These are phyloP conservation scores for Phaeophleospora eucalypticola DNA, from an alignment of 2,329 filamentous ascomycete species.

Conservation along the genomic window DNA sequence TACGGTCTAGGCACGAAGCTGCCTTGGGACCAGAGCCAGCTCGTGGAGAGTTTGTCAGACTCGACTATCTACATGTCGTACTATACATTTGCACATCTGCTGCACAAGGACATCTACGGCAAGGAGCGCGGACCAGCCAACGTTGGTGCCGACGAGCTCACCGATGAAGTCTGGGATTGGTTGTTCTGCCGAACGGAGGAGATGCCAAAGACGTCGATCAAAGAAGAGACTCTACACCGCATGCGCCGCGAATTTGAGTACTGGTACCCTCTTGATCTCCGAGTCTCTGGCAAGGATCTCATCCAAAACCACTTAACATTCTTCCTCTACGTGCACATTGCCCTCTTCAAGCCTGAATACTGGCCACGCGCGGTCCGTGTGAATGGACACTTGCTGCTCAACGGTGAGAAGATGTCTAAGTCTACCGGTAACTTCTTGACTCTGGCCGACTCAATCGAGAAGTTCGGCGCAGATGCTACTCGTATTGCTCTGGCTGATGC, in stretches of 20 bases:
- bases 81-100: conserved; percentile 55
- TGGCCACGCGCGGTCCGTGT: conserved; percentile 83
- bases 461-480: conserved; percentile 91
- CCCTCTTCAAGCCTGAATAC: conserved; percentile 80
- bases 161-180: conserved; percentile 94
- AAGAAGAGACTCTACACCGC: conserved; percentile 68
- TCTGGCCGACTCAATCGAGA: conserved; percentile 75
- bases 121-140: conserved; percentile 63
- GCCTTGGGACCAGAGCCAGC: conserved; percentile 85
- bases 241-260: conserved; percentile 94
- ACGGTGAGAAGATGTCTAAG: conserved; percentile 98
- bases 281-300: conserved; percentile 86
- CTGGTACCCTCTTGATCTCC: conserved; percentile 89
- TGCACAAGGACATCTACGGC: conserved; percentile 79
- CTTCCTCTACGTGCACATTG: conserved; percentile 89
- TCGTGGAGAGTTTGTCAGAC: conserved; percentile 89
- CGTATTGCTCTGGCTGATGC: conserved; percentile 90
- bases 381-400: conserved; percentile 90
- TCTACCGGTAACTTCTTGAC: conserved; percentile 97
- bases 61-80: conserved; percentile 89
- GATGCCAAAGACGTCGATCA: conserved; percentile 58
- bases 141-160: conserved; percentile 81
- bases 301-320: conserved; percentile 95
- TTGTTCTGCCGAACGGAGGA: conserved; percentile 77
- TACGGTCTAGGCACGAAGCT: conserved; percentile 92